Base-by-base conservation (phyloP, 768 basidiomycete species). In the Termitomyces sp. region DNA sequence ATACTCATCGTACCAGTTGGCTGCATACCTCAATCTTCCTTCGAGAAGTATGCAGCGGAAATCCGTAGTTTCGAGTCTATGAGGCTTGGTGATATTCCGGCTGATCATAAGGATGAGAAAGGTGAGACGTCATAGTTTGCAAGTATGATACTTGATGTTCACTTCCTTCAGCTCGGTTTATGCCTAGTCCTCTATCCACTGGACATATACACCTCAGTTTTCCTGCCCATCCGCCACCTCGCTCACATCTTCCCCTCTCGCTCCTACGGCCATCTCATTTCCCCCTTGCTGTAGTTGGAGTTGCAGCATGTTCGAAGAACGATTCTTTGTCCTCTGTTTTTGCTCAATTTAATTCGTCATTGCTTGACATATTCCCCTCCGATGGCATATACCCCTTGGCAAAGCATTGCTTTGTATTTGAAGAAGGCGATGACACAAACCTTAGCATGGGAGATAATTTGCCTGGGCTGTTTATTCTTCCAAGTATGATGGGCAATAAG, bases 1-100 rank as follows among this genome's bases (percentile, higher is more conserved):
- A 81, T 98, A 48, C 81, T 98, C 19, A 80, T 98, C 57, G 71
- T 97, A 15, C 95, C 96, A 15, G 85, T 98, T 11, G 92, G 93
- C 38, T 71, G 81, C 7, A 89, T 97, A 60, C 74, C 82, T 1
- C 77, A 78, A 42, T 62, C 80, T n/a, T 74, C 79, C 2, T 97
- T 90, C 66, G 84, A 92, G 50, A 78, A 77, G 60, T 92, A 88
- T 77, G 82, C 86, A 5, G 70, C 78, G 33, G 84, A 94, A 63
- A 83, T 98, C 55, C 78, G 84, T 49, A 79, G 79, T 21, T 86
- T 94, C 61, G 84, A 88, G 51, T 75, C 78, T 51, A 79, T 97
- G 60, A 81, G 86, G 50, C 78, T 96, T 31, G 84, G 83, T 35
- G 94, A 94, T 68, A 89, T 95, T 57, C 90, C 92, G 26, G 80